Evolutionary conservation across 1,284 basidiomycete genomes (phyloP).

Genomic region (Trichosporon ovoides): DNA sequence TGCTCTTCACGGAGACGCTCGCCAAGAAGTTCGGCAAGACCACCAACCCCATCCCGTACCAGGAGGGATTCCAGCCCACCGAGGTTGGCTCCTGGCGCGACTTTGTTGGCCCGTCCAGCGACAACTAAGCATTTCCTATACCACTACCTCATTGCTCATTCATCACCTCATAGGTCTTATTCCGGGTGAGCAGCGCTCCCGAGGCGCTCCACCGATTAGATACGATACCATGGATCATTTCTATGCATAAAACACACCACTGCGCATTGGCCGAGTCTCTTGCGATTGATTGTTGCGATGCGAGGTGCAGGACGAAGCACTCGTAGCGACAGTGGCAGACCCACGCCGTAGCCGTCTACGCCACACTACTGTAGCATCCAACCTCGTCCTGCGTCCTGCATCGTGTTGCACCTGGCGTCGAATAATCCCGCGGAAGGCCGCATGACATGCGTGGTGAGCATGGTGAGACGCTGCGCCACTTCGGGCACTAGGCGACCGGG

Average conservation of each 20-base stretch:
- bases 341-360: too few species aligned
- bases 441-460: neutral
- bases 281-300: neutral
- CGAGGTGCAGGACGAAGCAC: too few species aligned
- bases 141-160: neutral
- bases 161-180: conserved; percentile 1
- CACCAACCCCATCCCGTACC: conserved; percentile 74
- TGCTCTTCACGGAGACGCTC: conserved; percentile 85
- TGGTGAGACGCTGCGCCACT: neutral
- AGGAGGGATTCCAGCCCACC: conserved; percentile 83
- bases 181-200: neutral
- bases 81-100: conserved; percentile 90
- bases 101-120: conserved; percentile 59
- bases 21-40: conserved; percentile 74
- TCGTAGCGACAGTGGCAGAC: too few species aligned
- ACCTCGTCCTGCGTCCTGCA: too few species aligned
- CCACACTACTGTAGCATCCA: too few species aligned
- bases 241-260: conserved; percentile 14
- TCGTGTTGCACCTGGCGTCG: too few species aligned
- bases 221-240: conserved; percentile 10
- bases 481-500: neutral
- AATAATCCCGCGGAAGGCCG: neutral
- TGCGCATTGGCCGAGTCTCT: neutral
- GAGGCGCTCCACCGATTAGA: conserved; percentile 8
- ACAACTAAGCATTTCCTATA: conserved; percentile 19